Percentiles rank a stretch among this genome's conserved stretches.
Conservation (phyloP, 768 basidiomycete species). For the Leccinum uliginosum region DNA sequence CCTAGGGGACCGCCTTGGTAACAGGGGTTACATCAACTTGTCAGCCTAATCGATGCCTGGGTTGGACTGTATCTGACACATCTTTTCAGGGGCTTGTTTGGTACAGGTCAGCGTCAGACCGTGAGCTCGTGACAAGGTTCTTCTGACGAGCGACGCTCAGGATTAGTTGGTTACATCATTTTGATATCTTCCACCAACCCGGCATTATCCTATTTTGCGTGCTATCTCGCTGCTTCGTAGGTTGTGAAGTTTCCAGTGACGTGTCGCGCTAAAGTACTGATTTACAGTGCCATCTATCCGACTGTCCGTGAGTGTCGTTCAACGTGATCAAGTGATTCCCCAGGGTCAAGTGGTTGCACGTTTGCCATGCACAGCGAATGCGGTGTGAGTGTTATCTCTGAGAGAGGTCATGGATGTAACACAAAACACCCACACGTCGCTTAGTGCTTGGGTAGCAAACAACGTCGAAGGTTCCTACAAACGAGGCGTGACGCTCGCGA, state of each 20-base stretch:
- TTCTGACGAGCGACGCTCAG: slow-evolving; percentile 18
- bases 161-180: slow-evolving; percentile 62
- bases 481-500: slow-evolving; percentile 62
- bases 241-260: slow-evolving; percentile 21
- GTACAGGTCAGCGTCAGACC: slow-evolving; percentile 24
- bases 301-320: slow-evolving; percentile 35
- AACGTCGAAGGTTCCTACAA: slow-evolving; percentile 76
- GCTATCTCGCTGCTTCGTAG: slow-evolving; percentile 66
- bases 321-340: background rate
- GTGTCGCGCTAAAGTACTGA: background rate
- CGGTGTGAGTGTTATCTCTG: slow-evolving; percentile 42
- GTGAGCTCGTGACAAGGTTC: background rate
- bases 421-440: slow-evolving; percentile 1
- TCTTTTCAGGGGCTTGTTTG: slow-evolving; percentile 25
- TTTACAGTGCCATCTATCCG: slow-evolving; percentile 42
- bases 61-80: slow-evolving; percentile 3
- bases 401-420: slow-evolving; percentile 7
- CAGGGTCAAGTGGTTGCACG: background rate
- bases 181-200: slow-evolving; percentile 55
- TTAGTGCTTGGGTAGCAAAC: slow-evolving; percentile 65
- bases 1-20: slow-evolving; percentile 56
- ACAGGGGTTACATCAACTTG: slow-evolving; percentile 58
- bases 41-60: slow-evolving; percentile 27
- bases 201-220: slow-evolving; percentile 69
- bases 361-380: slow-evolving; percentile 36